Evolutionary conservation across 179 eudicot genomes (phyloP).

Genomic region (Beta lomatogona): DNA sequence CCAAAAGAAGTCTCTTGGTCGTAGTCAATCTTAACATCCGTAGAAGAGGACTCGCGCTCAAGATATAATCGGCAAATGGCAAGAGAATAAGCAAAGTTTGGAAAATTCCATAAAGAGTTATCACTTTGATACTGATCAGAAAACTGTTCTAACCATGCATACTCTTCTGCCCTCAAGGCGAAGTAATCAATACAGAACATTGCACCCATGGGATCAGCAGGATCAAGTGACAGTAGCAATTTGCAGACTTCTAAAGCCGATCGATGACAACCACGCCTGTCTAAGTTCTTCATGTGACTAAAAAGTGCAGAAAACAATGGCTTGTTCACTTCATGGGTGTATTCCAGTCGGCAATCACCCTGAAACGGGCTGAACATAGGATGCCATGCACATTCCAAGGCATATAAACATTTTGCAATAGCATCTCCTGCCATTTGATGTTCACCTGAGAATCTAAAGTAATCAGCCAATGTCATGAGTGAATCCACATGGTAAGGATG

Average conservation of each 20-base stretch:
- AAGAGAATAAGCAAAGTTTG: conserved; percentile 92
- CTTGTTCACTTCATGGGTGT: conserved; percentile 71
- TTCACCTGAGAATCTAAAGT: conserved; percentile 83
- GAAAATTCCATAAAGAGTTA: conserved; percentile 74
- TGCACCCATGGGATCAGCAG: conserved; percentile 92
- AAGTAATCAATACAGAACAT: conserved; percentile 85
- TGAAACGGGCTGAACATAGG: conserved; percentile 80
- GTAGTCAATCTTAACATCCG: conserved; percentile 28
- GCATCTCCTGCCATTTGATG: conserved; percentile 86
- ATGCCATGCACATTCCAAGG: conserved; percentile 98
- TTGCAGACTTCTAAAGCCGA: conserved; percentile 96
- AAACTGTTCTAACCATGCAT: conserved; percentile 84
- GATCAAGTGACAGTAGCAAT: conserved; percentile 78
- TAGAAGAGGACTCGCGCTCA: conserved; percentile 44
- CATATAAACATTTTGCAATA: conserved; percentile 76
- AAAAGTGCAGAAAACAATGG: conserved; percentile 72
- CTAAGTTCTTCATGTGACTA: conserved; percentile 90
- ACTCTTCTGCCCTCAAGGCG: conserved; percentile 85
- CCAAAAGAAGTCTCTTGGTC: conserved; percentile 59
- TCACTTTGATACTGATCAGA: conserved; percentile 71
- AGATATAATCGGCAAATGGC: conserved; percentile 81
- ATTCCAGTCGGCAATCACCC: conserved; percentile 72
- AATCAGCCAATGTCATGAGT: conserved; percentile 79
- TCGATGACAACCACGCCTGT: conserved; percentile 95
- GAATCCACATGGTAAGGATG: conserved; percentile 95